phyloP scores from a whole-genome alignment of 306 rosid genomes.

The Inga oerstediana region DNA sequence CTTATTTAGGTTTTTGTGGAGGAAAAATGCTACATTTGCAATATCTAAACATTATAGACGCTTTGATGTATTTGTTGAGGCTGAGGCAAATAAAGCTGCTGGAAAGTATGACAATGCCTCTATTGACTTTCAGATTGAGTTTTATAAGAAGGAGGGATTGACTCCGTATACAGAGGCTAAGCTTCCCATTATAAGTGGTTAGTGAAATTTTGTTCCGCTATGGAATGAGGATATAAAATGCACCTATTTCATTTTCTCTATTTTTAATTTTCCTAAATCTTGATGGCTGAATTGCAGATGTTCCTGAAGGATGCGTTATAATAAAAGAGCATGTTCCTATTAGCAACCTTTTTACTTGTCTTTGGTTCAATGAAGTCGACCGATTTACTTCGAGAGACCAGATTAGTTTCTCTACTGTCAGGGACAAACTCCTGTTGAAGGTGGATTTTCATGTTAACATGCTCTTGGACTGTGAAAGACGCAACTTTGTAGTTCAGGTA shows the following conservation, averaged over 20 bases:
- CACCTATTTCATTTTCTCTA: slow-evolving; percentile 2
- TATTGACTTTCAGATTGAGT: slow-evolving; percentile 83
- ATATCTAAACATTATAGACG: slow-evolving; percentile 95
- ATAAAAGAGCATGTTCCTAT: slow-evolving; percentile 88
- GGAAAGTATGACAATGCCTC: slow-evolving; percentile 82
- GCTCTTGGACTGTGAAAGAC: slow-evolving; percentile 78
- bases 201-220: slow-evolving; percentile 32
- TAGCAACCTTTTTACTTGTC: slow-evolving; percentile 90
- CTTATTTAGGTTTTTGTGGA: slow-evolving; percentile 85
- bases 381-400: slow-evolving; percentile 95
- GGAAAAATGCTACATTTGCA: slow-evolving; percentile 90
- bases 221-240: slow-evolving; percentile 12
- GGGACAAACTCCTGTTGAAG: slow-evolving; percentile 58
- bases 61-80: slow-evolving; percentile 88
- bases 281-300: slow-evolving; percentile 67
- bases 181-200: slow-evolving; percentile 94
- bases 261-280: slow-evolving; percentile 14
- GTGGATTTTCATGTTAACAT: slow-evolving; percentile 63
- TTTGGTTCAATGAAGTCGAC: slow-evolving; percentile 98
- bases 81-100: slow-evolving; percentile 98
- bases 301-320: slow-evolving; percentile 97
- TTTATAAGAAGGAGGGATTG: slow-evolving; percentile 88
- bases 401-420: slow-evolving; percentile 68
- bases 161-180: slow-evolving; percentile 84
- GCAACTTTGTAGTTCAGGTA: slow-evolving; percentile 82